Evolutionary conservation across 176 grass and related monocot genomes (phyloP).

Genomic region (Cenchrus purpureus): DNA sequence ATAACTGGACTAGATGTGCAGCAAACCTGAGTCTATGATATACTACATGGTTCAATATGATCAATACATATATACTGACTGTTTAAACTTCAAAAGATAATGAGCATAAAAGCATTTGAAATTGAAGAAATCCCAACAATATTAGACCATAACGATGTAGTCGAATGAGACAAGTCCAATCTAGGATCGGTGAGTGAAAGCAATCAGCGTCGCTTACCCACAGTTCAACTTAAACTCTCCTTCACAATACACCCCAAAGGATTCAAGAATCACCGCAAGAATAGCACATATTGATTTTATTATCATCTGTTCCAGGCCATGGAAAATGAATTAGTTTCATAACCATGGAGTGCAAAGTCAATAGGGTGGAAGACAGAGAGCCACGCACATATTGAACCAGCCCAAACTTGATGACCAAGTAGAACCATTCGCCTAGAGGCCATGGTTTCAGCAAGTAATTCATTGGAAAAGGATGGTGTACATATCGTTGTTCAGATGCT

Average conservation of each 20-base stretch:
- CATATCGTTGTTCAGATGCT: constrained; percentile 65
- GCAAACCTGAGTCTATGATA: constrained; percentile 11
- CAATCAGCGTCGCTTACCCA: constrained; percentile 62
- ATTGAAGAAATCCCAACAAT: constrained; percentile 13
- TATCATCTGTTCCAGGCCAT: constrained; percentile 66
- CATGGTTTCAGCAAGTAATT: constrained; percentile 90
- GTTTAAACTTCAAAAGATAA: constrained; percentile 1
- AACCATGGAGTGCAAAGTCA: not conserved
- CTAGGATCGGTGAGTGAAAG: constrained; percentile 1
- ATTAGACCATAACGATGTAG: constrained; percentile 11
- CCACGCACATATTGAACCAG: constrained; percentile 90
- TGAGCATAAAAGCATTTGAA: not conserved
- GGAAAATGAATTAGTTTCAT: not conserved
- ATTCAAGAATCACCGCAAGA: constrained; percentile 87
- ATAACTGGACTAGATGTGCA: not conserved
- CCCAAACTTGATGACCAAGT: constrained; percentile 84
- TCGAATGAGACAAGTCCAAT: not conserved
- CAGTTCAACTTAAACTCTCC: constrained; percentile 92
- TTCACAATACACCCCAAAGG: constrained; percentile 86
- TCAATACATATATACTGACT: not conserved
- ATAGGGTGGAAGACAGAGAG: constrained; percentile 32
- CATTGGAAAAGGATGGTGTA: constrained; percentile 94
- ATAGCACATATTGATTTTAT: constrained; percentile 90
- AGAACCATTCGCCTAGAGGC: constrained; percentile 84
- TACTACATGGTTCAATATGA: not conserved